phyloP scores from a whole-genome alignment of 2,329 filamentous ascomycete genomes.

The Xylaria sp. region DNA sequence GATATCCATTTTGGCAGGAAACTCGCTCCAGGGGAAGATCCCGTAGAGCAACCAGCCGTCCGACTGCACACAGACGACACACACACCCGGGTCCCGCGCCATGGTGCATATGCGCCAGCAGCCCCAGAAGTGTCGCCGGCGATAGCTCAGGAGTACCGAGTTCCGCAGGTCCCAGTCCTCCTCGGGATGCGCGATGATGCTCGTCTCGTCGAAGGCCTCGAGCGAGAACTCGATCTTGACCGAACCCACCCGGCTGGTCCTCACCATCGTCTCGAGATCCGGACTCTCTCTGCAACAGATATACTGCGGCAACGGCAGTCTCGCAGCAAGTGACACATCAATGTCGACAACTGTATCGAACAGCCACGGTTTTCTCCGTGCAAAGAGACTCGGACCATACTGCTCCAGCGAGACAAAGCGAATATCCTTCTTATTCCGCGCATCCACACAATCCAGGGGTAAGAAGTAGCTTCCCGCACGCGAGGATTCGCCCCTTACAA shows the following conservation, averaged over 20 bases:
- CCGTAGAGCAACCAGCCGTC: constrained; percentile 24
- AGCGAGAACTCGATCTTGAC: constrained; percentile 21
- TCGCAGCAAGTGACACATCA: constrained; percentile 22
- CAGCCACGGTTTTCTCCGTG: constrained; percentile 20
- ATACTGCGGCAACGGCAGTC: constrained; percentile 21
- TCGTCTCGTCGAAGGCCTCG: constrained; percentile 22
- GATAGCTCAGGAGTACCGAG: constrained; percentile 25
- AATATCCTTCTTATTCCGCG: constrained; percentile 21
- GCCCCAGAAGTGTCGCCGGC: constrained; percentile 25
- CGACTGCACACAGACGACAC: constrained; percentile 23
- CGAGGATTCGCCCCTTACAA: constrained; percentile 15
- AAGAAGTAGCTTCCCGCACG: constrained; percentile 24
- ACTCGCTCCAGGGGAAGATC: constrained; percentile 18
- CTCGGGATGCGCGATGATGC: constrained; percentile 18
- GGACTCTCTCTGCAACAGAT: constrained; percentile 22
- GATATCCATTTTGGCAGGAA: constrained; percentile 15
- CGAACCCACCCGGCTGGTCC: constrained; percentile 20
- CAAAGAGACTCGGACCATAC: constrained; percentile 25
- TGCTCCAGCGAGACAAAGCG: constrained; percentile 23
- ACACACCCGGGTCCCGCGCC: constrained; percentile 20
- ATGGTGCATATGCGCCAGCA: constrained; percentile 20
- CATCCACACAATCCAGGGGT: constrained; percentile 24
- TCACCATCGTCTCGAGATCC: constrained; percentile 18
- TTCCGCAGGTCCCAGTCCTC: constrained; percentile 26
- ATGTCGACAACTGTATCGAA: constrained; percentile 21